These are phyloP conservation scores for Mrakia blollopis DNA, from an alignment of 768 basidiomycete species.

Conservation along the genomic window DNA sequence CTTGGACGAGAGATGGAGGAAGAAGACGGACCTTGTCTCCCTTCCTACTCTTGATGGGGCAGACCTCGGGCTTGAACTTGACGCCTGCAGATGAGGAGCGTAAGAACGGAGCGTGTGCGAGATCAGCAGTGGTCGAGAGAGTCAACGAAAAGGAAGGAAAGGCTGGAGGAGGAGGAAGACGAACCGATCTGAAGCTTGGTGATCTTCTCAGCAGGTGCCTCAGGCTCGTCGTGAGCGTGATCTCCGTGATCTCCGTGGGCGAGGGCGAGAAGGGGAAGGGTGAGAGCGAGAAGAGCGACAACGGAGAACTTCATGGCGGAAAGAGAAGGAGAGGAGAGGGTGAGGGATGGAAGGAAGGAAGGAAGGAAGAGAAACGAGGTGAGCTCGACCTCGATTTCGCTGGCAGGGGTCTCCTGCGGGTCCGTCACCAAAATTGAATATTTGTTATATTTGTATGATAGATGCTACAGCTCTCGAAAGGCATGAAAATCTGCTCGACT, in stretches of 20 bases:
- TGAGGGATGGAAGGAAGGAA: background rate
- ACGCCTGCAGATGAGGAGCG: conserved; percentile 11
- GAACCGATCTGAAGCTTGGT: conserved; percentile 14
- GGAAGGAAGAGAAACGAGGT: background rate
- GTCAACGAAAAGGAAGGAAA: background rate
- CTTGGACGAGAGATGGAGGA: background rate
- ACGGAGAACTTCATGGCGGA: conserved; percentile 12
- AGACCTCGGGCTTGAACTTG: conserved; percentile 26
- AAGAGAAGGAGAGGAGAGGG: background rate
- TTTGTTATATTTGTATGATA: background rate
- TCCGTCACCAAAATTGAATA: background rate
- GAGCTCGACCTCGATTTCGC: background rate
- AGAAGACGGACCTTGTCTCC: conserved; percentile 21
- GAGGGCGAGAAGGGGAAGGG: conserved; percentile 8
- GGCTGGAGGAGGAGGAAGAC: background rate
- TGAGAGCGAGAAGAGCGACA: background rate
- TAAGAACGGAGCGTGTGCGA: background rate
- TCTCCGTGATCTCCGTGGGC: conserved; percentile 19
- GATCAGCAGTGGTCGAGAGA: background rate
- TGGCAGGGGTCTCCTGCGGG: background rate
- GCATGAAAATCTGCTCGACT: background rate
- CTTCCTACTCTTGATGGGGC: conserved; percentile 21
- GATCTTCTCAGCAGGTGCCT: background rate
- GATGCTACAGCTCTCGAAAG: background rate
- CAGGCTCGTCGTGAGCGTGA: background rate